A percentile compares a stretch with the other conserved stretches of the same genome.
Evolutionary conservation across 306 rosid species (phyloP).

Genomic region (Acmispon strigosus): DNA sequence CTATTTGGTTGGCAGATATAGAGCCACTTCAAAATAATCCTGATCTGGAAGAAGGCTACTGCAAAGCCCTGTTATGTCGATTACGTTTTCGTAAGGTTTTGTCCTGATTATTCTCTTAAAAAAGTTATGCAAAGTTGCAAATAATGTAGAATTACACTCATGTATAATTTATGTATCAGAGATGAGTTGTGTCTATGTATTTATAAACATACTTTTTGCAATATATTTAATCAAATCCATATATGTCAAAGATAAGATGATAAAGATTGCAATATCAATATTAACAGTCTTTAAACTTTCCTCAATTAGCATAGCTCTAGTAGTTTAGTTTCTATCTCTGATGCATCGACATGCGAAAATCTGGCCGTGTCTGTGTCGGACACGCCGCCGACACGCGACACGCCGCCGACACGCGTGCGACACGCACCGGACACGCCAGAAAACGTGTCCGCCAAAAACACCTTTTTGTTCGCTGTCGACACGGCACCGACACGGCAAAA

Average conservation of each 20-base stretch:
- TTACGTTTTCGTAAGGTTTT: constrained; percentile 99
- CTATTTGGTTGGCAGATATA: constrained; percentile 55
- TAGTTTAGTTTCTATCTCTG: no score
- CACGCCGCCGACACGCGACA: no score
- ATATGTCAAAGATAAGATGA: neutral
- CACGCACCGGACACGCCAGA: no score
- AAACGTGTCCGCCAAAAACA: no score
- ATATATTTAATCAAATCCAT: neutral
- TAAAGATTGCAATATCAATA: neutral
- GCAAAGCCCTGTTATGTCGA: constrained; percentile 87
- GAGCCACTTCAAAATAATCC: constrained; percentile 69
- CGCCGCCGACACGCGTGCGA: no score
- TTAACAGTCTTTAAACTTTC: neutral
- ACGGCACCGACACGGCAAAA: no score
- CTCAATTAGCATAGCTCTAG: constrained; percentile 12
- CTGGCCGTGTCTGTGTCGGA: no score
- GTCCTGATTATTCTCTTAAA: constrained; percentile 54
- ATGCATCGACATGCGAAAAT: no score
- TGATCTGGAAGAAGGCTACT: constrained; percentile 92
- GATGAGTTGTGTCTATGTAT: neutral
- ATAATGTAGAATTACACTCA: neutral
- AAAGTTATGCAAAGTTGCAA: constrained; percentile 11
- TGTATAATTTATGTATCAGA: constrained; percentile 20
- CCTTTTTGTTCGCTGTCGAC: no score
- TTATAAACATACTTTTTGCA: neutral